These are phyloP conservation scores for Hymenotorrendiella dingleyae DNA, from an alignment of 2,329 filamentous ascomycete genomes.

Conservation along the genomic window DNA sequence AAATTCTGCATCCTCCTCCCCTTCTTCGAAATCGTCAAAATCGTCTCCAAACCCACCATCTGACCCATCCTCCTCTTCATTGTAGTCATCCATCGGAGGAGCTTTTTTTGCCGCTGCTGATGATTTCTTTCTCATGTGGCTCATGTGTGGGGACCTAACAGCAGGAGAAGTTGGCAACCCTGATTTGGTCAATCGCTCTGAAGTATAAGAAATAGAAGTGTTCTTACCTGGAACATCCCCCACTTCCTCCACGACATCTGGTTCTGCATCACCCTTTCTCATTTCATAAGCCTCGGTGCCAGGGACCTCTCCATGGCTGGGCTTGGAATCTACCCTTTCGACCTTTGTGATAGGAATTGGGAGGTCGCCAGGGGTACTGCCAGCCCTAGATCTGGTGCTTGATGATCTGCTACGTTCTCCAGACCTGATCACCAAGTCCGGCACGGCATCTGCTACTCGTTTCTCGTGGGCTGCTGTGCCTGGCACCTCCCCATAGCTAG, in stretches of 20 bases:
- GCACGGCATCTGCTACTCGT: constrained; percentile 51
- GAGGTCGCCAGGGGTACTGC: constrained; percentile 29
- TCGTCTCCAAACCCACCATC: constrained; percentile 54
- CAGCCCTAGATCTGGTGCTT: constrained; percentile 22
- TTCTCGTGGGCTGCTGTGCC: constrained; percentile 52
- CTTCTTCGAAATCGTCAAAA: constrained; percentile 64
- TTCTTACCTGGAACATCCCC: constrained; percentile 52
- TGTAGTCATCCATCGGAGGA: constrained; percentile 50
- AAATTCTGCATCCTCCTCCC: constrained; percentile 42
- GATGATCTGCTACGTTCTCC: constrained; percentile 18
- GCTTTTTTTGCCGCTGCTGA: constrained; percentile 25
- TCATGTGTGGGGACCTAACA: constrained; percentile 42
- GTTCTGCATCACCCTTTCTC: constrained; percentile 51
- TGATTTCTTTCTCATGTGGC: constrained; percentile 33
- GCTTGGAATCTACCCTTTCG: constrained; percentile 50
- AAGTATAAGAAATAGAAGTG: constrained; percentile 20
- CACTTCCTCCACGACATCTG: constrained; percentile 50
- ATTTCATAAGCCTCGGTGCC: constrained; percentile 52
- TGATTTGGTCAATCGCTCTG: constrained; percentile 57
- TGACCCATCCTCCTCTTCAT: constrained; percentile 47
- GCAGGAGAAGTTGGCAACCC: constrained; percentile 46
- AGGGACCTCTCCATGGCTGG: constrained; percentile 54
- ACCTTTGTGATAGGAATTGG: constrained; percentile 53
- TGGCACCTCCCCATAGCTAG: constrained; percentile 55
- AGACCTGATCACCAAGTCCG: constrained; percentile 50